Conservation (phyloP, 73 alveolate species). For the Paramecium octaurelia region DNA sequence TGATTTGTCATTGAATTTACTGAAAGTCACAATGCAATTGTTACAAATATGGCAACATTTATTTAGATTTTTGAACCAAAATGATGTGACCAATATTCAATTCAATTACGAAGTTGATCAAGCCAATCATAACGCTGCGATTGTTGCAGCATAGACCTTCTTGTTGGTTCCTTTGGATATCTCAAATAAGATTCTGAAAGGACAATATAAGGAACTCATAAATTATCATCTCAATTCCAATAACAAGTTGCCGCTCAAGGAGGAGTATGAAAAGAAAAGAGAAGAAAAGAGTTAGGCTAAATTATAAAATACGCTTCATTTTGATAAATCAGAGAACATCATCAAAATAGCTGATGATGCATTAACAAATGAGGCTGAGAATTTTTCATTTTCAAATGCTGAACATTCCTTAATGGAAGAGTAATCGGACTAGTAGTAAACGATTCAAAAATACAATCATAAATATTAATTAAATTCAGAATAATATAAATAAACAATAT, state of each 20-base stretch:
- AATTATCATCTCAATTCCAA: not conserved
- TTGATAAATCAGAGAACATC: not conserved
- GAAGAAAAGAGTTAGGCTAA: not conserved
- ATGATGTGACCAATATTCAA: not conserved
- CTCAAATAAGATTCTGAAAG: not conserved
- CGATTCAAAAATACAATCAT: not conserved
- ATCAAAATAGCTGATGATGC: constrained; percentile 17
- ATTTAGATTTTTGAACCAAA: not conserved
- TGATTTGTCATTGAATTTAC: not conserved
- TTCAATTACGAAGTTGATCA: constrained; percentile 6
- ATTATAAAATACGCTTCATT: not conserved
- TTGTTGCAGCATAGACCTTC: not conserved
- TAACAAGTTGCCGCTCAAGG: not conserved
- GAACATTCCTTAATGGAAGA: constrained; percentile 14
- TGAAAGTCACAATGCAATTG: not conserved
- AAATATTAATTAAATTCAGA: not conserved
- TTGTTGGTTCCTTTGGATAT: constrained; percentile 15
- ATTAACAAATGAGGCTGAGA: not conserved
- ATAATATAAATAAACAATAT: not conserved
- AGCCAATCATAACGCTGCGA: not conserved
- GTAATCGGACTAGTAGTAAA: not conserved
- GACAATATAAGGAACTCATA: not conserved
- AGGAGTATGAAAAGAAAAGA: not conserved
- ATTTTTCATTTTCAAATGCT: constrained; percentile 39
- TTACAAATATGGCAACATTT: not conserved